These are phyloP conservation scores for Protoeuglena noctilucae DNA, from an alignment of 139 green algal species.

Conservation along the genomic window DNA sequence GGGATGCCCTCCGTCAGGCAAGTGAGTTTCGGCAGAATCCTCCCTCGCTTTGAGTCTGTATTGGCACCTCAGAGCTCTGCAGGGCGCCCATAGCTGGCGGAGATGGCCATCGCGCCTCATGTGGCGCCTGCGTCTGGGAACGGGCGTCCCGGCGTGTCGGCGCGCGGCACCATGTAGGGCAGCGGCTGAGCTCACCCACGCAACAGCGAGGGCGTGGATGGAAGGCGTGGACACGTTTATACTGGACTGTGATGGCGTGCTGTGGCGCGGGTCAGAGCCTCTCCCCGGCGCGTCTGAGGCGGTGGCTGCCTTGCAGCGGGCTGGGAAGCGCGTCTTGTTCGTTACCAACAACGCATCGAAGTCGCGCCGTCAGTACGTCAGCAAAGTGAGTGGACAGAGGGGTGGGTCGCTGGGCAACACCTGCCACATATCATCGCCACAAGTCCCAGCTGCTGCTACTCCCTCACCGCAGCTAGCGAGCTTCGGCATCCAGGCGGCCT, in stretches of 20 bases:
- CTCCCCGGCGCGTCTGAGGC: conserved; percentile 22
- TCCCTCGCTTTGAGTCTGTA: too few relatives aligned
- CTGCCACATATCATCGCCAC: background rate
- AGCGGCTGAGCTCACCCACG: too few relatives aligned
- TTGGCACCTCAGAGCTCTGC: too few relatives aligned
- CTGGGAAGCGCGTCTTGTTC: conserved; percentile 44
- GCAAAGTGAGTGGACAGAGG: background rate
- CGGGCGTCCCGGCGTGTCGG: too few relatives aligned
- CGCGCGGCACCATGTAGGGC: too few relatives aligned
- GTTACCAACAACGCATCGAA: conserved; percentile 49
- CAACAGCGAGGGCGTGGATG: too few relatives aligned
- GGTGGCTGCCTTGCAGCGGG: conserved; percentile 15
- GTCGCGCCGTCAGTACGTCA: conserved; percentile 9
- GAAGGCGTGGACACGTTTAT: too few relatives aligned
- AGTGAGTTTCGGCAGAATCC: too few relatives aligned
- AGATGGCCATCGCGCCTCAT: too few relatives aligned
- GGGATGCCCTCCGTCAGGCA: too few relatives aligned
- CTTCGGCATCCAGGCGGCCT: conserved; percentile 28
- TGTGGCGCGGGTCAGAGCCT: conserved; percentile 30
- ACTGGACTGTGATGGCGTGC: conserved; percentile 46
- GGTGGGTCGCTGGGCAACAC: background rate
- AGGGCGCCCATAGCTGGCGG: too few relatives aligned
- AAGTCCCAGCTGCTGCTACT: background rate
- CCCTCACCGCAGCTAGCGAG: conserved; percentile 18
- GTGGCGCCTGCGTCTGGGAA: too few relatives aligned